phyloP scores from a whole-genome alignment of 2,329 filamentous ascomycete genomes.

The Colletotrichum sp. region DNA sequence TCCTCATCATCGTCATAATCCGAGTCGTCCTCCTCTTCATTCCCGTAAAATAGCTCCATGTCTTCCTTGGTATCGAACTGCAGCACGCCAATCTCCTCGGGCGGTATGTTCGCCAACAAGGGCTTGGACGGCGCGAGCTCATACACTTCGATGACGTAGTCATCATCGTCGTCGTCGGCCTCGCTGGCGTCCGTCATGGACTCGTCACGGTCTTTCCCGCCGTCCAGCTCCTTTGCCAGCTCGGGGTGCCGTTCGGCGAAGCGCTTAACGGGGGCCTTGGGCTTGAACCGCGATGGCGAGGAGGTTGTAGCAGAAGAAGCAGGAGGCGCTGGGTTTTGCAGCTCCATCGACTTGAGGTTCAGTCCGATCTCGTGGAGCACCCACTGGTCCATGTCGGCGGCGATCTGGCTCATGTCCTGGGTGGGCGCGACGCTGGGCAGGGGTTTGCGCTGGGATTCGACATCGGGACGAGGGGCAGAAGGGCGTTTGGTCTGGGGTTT shows the following conservation, averaged over 20 bases:
- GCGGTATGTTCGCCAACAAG: conserved; percentile 50
- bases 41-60: conserved; percentile 63
- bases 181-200: conserved; percentile 45
- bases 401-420: conserved; percentile 54
- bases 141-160: conserved; percentile 71
- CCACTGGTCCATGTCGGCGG: conserved; percentile 63
- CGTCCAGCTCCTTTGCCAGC: conserved; percentile 24
- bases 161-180: conserved; percentile 51
- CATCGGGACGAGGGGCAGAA: background rate
- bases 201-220: conserved; percentile 32
- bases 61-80: conserved; percentile 65
- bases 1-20: conserved; percentile 71
- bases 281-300: conserved; percentile 51
- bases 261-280: conserved; percentile 59
- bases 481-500: conserved; percentile 18
- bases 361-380: conserved; percentile 63
- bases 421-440: conserved; percentile 36
- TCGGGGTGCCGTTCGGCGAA: conserved; percentile 63
- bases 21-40: conserved; percentile 66
- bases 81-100: conserved; percentile 59
- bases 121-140: conserved; percentile 62
- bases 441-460: conserved; percentile 13
- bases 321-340: conserved; percentile 30
- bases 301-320: background rate
- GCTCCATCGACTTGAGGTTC: conserved; percentile 53